Evolutionary conservation across 73 alveolate genomes (phyloP).

Genomic region (Tetrahymena borealis): DNA sequence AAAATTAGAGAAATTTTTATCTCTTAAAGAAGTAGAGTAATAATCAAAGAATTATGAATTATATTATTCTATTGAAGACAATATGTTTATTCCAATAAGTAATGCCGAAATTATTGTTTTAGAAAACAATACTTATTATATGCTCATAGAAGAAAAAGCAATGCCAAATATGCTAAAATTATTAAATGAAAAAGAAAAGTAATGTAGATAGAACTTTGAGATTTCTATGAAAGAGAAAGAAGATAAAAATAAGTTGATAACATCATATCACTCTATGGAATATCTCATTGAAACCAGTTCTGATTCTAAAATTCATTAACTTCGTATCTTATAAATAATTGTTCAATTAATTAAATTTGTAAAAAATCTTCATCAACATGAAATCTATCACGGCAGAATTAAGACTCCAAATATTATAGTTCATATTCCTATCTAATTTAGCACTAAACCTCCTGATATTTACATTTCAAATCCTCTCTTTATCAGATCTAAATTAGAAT

Average conservation of each 20-base stretch:
- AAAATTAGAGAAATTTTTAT: not conserved
- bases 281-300: not conserved
- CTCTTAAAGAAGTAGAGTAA: not conserved
- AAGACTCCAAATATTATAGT: not conserved
- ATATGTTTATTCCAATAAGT: not conserved
- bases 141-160: not conserved
- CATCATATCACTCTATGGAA: not conserved
- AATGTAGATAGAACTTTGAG: not conserved
- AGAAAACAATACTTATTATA: not conserved
- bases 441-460: not conserved
- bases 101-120: not conserved
- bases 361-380: not conserved
- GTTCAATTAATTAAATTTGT: not conserved
- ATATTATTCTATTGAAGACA: not conserved
- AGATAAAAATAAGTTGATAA: not conserved
- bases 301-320: not conserved
- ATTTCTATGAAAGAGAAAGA: not conserved
- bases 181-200: not conserved
- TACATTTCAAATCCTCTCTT: not conserved
- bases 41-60: not conserved
- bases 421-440: not conserved
- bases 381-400: not conserved
- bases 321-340: not conserved
- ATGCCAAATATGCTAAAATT: not conserved
- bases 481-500: not conserved